phyloP scores from a whole-genome alignment of 192 early-diverging fungal genomes.

The Chytriomyces sp. region DNA sequence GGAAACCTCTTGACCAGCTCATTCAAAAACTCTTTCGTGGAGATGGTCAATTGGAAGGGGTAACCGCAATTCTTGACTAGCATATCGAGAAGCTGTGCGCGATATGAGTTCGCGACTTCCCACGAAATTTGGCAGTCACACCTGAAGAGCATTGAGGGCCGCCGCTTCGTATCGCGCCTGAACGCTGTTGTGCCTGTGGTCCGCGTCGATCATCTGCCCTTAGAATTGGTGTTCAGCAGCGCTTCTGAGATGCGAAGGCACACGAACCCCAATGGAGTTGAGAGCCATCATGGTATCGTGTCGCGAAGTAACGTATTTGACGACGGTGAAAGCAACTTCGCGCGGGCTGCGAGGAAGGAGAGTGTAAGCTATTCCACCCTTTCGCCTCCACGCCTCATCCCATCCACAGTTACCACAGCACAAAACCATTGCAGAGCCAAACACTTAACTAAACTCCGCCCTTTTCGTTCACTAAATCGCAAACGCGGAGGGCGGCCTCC shows the following conservation, averaged over 20 bases:
- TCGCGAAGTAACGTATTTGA: conserved; percentile 64
- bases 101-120: not conserved
- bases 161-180: not conserved
- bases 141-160: conserved; percentile 15
- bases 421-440: not conserved
- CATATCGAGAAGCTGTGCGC: conserved; percentile 82
- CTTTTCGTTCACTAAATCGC: conserved; percentile 26
- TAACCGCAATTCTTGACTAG: conserved; percentile 99
- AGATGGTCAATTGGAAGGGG: conserved; percentile 94
- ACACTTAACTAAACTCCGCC: conserved; percentile 13
- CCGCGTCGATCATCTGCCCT: conserved; percentile 11
- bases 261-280: conserved; percentile 64
- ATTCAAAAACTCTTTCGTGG: conserved; percentile 96
- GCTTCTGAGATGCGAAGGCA: not conserved
- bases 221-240: not conserved
- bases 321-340: conserved; percentile 73
- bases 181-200: not conserved
- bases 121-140: not conserved
- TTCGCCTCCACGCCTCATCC: no score
- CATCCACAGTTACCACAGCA: no score
- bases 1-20: conserved; percentile 93
- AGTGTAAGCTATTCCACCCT: no score
- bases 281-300: conserved; percentile 55
- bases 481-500: conserved; percentile 27
- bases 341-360: conserved; percentile 59